These are phyloP conservation scores for Chenopodium suecicum DNA, from an alignment of 148 eudicot genomes.

Conservation along the genomic window DNA sequence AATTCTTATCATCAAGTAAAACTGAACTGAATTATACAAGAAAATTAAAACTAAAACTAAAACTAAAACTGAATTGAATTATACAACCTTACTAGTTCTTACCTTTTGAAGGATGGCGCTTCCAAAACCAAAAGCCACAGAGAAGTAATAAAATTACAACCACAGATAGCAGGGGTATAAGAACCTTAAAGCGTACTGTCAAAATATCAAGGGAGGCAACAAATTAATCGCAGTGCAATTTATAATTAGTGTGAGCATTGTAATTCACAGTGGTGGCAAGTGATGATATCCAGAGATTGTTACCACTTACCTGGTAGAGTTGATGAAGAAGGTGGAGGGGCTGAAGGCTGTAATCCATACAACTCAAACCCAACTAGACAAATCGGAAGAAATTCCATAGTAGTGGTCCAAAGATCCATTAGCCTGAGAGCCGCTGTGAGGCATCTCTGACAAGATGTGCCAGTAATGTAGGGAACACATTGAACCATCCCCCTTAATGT, in stretches of 20 bases:
- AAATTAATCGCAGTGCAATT: not conserved
- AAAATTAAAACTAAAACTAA: not conserved
- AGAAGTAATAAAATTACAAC: constrained; percentile 15
- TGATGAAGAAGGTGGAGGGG: not conserved
- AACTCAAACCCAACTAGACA: constrained; percentile 31
- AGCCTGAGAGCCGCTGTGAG: constrained; percentile 19
- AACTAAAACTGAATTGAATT: too few relatives aligned
- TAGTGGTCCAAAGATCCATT: constrained; percentile 21
- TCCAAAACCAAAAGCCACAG: constrained; percentile 21
- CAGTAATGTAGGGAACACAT: constrained; percentile 31
- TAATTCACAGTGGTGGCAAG: not conserved
- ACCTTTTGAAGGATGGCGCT: constrained; percentile 14
- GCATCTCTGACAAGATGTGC: constrained; percentile 26
- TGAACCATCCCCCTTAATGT: constrained; percentile 18
- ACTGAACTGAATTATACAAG: not conserved
- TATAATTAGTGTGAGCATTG: not conserved
- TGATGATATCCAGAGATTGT: not conserved
- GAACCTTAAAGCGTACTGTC: constrained; percentile 10
- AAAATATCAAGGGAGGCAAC: not conserved
- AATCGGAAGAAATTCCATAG: constrained; percentile 34
- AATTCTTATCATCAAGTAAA: not conserved
- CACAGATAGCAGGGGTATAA: constrained; percentile 1
- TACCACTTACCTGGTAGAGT: constrained; percentile 15
- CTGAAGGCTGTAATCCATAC: constrained; percentile 4
- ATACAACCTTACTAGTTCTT: not conserved